phyloP scores from a whole-genome alignment of 192 early-diverging fungal species.

The Entomortierella chlamydospora region DNA sequence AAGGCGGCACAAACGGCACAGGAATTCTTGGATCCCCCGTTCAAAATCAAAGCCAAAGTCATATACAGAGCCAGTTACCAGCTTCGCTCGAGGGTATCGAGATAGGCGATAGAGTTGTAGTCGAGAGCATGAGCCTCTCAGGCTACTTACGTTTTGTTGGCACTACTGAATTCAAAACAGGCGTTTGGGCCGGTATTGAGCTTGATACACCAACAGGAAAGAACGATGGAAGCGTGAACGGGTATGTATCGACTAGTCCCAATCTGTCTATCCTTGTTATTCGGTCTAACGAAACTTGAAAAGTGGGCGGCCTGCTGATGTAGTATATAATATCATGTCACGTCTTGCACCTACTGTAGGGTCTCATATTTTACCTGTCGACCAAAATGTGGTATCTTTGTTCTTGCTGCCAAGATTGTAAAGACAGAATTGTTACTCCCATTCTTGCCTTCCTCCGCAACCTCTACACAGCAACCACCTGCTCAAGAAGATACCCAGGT shows the following conservation, averaged over 20 bases:
- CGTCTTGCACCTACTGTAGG: slow-evolving; percentile 41
- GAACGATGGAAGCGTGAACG: slow-evolving; percentile 82
- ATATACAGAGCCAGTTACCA: slow-evolving; percentile 20
- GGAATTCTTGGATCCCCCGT: slow-evolving; percentile 4
- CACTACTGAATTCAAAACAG: slow-evolving; percentile 75
- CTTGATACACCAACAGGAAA: slow-evolving; percentile 80
- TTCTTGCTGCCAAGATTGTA: slow-evolving; percentile 71
- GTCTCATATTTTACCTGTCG: slow-evolving; percentile 78
- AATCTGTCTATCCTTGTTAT: too few relatives aligned
- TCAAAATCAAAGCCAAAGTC: slow-evolving; percentile 1
- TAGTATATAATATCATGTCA: too few relatives aligned
- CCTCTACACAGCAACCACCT: slow-evolving; percentile 14
- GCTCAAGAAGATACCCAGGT: slow-evolving; percentile 23
- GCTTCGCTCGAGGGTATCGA: slow-evolving; percentile 37
- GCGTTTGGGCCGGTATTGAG: slow-evolving; percentile 85
- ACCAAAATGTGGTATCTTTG: slow-evolving; percentile 77
- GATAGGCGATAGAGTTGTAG: slow-evolving; percentile 70
- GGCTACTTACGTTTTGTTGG: slow-evolving; percentile 85
- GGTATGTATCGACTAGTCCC: slow-evolving; percentile 50
- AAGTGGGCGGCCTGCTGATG: too few relatives aligned
- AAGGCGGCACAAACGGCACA: background rate
- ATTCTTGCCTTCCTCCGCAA: slow-evolving; percentile 15
- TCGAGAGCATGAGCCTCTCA: slow-evolving; percentile 68
- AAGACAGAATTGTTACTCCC: slow-evolving; percentile 26
- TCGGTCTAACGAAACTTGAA: background rate